Percentiles rank a stretch among this genome's conserved stretches.
phyloP scores from a whole-genome alignment of 306 rosid species.

The Begonia masoniana region DNA sequence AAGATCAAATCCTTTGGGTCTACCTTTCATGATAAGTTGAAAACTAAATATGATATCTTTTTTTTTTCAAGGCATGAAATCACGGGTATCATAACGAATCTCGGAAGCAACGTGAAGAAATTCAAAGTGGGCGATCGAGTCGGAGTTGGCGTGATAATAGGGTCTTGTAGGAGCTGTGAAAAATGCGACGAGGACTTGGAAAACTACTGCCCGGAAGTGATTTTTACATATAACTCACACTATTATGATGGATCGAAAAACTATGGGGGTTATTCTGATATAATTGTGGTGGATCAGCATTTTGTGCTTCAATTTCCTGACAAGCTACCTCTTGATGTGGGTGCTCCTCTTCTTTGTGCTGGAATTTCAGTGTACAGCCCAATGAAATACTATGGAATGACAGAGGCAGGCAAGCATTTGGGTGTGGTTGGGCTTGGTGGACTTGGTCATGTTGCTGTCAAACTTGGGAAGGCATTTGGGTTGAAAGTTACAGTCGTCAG shows the following conservation, averaged over 20 bases:
- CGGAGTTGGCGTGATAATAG: slow-evolving; percentile 85
- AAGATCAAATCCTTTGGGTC: no score
- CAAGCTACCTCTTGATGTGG: slow-evolving; percentile 62
- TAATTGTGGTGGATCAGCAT: slow-evolving; percentile 57
- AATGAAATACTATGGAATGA: slow-evolving; percentile 79
- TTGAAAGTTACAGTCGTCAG: slow-evolving; percentile 92
- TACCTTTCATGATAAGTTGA: no score
- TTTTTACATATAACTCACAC: slow-evolving; percentile 45
- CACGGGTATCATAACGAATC: slow-evolving; percentile 53
- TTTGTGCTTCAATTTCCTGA: slow-evolving; percentile 59
- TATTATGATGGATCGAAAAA: slow-evolving; percentile 37
- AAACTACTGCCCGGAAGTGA: slow-evolving; percentile 51
- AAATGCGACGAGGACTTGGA: slow-evolving; percentile 61
- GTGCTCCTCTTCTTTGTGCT: slow-evolving; percentile 89
- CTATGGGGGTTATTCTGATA: slow-evolving; percentile 79
- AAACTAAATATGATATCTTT: neutral
- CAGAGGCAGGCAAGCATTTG: slow-evolving; percentile 76
- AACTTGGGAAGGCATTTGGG: slow-evolving; percentile 82
- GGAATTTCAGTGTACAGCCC: slow-evolving; percentile 91
- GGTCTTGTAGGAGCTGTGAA: slow-evolving; percentile 67
- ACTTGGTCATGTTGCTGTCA: slow-evolving; percentile 83
- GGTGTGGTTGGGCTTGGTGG: slow-evolving; percentile 98
- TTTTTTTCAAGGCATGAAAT: slow-evolving; percentile 71
- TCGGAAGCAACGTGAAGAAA: slow-evolving; percentile 51
- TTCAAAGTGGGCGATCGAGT: slow-evolving; percentile 73